Percentiles rank a stretch among this genome's conserved stretches.
Evolutionary conservation across 2,329 filamentous ascomycete species (phyloP).

Genomic region (Colletotrichum shisoi): DNA sequence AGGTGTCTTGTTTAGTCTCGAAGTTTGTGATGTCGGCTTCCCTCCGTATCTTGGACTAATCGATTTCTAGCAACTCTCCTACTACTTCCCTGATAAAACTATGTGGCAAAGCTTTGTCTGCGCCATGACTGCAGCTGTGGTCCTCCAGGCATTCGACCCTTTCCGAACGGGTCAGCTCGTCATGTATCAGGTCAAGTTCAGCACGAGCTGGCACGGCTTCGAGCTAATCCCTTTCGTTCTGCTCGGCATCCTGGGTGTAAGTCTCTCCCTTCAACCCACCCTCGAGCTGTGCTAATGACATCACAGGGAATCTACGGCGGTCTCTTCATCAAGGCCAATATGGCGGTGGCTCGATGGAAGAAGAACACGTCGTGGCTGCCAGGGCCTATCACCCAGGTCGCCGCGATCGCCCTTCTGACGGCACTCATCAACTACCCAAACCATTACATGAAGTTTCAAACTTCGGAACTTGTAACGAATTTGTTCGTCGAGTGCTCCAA

Average conservation of each 20-base stretch:
- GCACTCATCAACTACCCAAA: constrained; percentile 94
- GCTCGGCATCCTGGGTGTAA: constrained; percentile 80
- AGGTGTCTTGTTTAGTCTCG: constrained; percentile 93
- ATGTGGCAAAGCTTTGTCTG: constrained; percentile 99
- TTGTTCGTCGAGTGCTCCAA: constrained; percentile 91
- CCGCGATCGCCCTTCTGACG: constrained; percentile 79
- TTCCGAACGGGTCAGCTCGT: constrained; percentile 96
- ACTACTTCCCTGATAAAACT: constrained; percentile 98
- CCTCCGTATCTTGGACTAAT: constrained; percentile 24
- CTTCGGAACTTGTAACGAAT: constrained; percentile 87
- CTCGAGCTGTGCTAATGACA: constrained; percentile 32
- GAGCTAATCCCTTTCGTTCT: constrained; percentile 88
- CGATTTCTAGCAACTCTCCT: constrained; percentile 78
- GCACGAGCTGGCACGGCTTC: constrained; percentile 90
- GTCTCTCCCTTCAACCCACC: neutral
- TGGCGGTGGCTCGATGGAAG: constrained; percentile 83
- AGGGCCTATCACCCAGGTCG: constrained; percentile 80
- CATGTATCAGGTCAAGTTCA: constrained; percentile 94
- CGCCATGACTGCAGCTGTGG: constrained; percentile 97
- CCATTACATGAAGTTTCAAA: constrained; percentile 92
- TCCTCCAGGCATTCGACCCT: constrained; percentile 89
- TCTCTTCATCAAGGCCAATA: constrained; percentile 93
- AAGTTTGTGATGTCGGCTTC: constrained; percentile 58
- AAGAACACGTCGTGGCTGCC: constrained; percentile 71
- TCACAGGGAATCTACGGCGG: constrained; percentile 84